Percentiles rank a stretch among this genome's conserved stretches.
phyloP scores from a whole-genome alignment of 352 stramenopile species.

The Pythium periplocum region DNA sequence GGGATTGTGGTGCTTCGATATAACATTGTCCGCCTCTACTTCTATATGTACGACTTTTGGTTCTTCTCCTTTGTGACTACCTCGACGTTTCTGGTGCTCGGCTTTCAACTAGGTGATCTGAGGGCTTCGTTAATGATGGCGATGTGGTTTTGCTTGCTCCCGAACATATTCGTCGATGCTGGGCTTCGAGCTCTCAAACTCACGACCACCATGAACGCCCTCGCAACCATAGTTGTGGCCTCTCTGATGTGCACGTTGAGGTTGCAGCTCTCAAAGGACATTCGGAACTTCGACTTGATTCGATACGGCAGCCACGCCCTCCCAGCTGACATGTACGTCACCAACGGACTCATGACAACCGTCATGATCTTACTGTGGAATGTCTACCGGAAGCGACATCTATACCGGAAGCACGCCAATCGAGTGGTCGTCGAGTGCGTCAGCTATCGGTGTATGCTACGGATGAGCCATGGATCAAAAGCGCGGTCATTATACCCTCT shows the following conservation, averaged over 20 bases:
- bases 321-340: slow-evolving; percentile 1
- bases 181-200: background rate
- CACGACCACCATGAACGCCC: background rate
- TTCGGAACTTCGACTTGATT: slow-evolving; percentile 2
- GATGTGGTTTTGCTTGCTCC: slow-evolving; percentile 2
- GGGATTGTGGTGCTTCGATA: slow-evolving; percentile 5
- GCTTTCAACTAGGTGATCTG: background rate
- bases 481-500: too few relatives aligned
- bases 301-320: background rate
- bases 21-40: slow-evolving; percentile 5
- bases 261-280: background rate
- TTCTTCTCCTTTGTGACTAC: slow-evolving; percentile 9
- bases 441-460: slow-evolving; percentile 5
- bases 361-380: slow-evolving; percentile 5
- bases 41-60: slow-evolving; percentile 11
- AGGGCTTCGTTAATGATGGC: background rate
- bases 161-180: slow-evolving; percentile 9
- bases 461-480: background rate
- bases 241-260: background rate
- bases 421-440: slow-evolving; percentile 1
- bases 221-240: background rate
- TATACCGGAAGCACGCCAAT: background rate
- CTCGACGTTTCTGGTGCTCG: background rate
- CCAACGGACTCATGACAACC: slow-evolving; percentile 5
- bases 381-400: background rate